Conservation (phyloP, 768 basidiomycete genomes). For the Lactarius pseudohatsudake region DNA sequence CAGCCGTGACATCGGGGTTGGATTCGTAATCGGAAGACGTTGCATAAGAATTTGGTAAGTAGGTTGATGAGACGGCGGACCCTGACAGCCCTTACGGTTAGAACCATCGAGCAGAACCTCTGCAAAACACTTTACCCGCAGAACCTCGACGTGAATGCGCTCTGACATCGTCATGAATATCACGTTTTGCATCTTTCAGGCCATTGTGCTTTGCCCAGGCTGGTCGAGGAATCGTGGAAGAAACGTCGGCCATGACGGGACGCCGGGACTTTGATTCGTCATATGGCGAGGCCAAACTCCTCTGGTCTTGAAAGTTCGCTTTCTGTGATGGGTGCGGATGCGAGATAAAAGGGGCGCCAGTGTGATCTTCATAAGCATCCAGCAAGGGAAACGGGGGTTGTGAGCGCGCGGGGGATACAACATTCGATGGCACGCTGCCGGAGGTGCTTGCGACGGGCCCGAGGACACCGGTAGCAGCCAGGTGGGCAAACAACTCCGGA, state of each 20-base stretch:
- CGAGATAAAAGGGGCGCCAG: constrained; percentile 3
- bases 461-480: constrained; percentile 60
- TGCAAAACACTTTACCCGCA: constrained; percentile 14
- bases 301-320: background rate
- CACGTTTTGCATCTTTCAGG: constrained; percentile 4
- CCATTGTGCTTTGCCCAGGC: constrained; percentile 8
- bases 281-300: constrained; percentile 3
- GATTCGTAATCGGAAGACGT: constrained; percentile 33
- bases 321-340: constrained; percentile 13
- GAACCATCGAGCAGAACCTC: background rate
- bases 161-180: background rate
- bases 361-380: constrained; percentile 9
- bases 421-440: constrained; percentile 43
- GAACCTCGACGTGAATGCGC: constrained; percentile 23
- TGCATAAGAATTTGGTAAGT: constrained; percentile 24
- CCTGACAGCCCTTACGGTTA: constrained; percentile 13
- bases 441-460: constrained; percentile 40
- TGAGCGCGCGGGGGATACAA: constrained; percentile 31
- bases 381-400: constrained; percentile 5
- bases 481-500: constrained; percentile 57
- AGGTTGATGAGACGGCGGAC: constrained; percentile 21
- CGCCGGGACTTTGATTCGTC: constrained; percentile 9
- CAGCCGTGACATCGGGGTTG: constrained; percentile 37
- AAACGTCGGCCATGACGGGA: background rate
- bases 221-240: constrained; percentile 3